Evolutionary conservation across 1,284 basidiomycete genomes (phyloP), one percentile per base, ranked within the genome.

Genomic region (Fomitopsis schrenkii): DNA sequence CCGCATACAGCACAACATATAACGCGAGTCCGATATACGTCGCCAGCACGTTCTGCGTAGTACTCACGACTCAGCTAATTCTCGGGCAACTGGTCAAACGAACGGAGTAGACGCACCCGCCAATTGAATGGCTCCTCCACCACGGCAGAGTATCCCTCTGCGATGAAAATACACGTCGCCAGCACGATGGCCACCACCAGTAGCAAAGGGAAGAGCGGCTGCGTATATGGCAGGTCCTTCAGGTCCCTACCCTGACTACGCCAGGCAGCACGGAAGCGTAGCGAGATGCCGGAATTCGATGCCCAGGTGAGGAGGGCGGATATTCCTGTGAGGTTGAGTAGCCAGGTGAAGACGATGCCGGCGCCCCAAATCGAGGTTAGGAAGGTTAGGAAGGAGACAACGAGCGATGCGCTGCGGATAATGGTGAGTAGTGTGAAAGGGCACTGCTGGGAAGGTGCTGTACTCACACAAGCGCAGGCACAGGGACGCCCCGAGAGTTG

Each of bases 401-500:
- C 77, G 1, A 84, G 75, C 7, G 82, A 74, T 67, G 79, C 70
- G 9, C 82, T 83, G n/a, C 1, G 12, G 55, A 33, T 33, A 3
- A 8, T 33, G 6, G 58, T n/a, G 54, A 22, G 35, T 26, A 14
- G 9, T 9, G 9, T 38, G 48, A 3, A 22, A 45, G 30, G 9
- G 19, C 52, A 15, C 35, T 19, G 41, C 8, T 41, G 57, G 48
- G 8, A 33, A 8, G 45, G n/a, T 33, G 2, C 17, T 12, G 28
- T 35, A 62, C 67, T 60, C 30, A 33, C 66, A 87, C 82, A 74
- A 84, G 71, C 1, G 81, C 77, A 28, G 82, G 82, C 22, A 84
- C 69, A 15, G 83, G 91, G 0, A 91, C 81, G n/a, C 90, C 91
- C 14, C 79, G 74, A 64, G 79, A 78, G 67, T 84, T 89, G 48